Percentiles rank a stretch among this genome's conserved stretches.
These are phyloP conservation scores for Saturnispora besseyi DNA, from an alignment of 805 yeast species.

Conservation along the genomic window DNA sequence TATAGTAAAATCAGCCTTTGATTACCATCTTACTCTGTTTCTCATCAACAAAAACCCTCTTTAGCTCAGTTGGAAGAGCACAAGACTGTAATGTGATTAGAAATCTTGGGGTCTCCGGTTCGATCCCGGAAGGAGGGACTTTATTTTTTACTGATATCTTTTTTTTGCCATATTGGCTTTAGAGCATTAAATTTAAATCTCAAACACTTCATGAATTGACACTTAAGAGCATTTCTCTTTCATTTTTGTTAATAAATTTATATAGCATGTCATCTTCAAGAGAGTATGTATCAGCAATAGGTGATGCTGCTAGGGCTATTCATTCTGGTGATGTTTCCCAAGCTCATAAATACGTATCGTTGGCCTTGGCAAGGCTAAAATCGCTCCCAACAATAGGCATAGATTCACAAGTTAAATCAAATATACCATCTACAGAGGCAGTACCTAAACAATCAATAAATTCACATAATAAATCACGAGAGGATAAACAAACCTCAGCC, in stretches of 20 bases:
- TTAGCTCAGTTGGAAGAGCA: slow-evolving; percentile 21
- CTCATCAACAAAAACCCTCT: slow-evolving; percentile 14
- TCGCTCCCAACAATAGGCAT: not conserved
- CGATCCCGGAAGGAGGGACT: slow-evolving; percentile 20
- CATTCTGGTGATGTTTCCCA: not conserved
- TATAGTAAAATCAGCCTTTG: no score
- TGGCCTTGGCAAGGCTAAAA: not conserved
- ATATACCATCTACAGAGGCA: not conserved
- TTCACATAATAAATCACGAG: not conserved
- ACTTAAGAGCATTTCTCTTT: no score
- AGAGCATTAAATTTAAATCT: not conserved
- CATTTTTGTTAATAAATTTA: no score
- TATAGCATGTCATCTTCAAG: not conserved
- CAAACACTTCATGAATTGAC: no score
- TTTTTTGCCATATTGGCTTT: not conserved
- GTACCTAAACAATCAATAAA: not conserved
- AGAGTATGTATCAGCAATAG: not conserved
- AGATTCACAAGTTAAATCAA: not conserved
- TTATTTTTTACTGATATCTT: not conserved
- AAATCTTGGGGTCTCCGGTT: slow-evolving; percentile 20
- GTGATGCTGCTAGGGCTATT: not conserved
- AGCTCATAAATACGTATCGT: not conserved
- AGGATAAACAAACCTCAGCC: not conserved
- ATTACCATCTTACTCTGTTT: no score
- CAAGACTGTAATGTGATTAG: slow-evolving; percentile 16